Evolutionary conservation across 257 asterid genomes (phyloP).

Genomic region (Vinca minor): DNA sequence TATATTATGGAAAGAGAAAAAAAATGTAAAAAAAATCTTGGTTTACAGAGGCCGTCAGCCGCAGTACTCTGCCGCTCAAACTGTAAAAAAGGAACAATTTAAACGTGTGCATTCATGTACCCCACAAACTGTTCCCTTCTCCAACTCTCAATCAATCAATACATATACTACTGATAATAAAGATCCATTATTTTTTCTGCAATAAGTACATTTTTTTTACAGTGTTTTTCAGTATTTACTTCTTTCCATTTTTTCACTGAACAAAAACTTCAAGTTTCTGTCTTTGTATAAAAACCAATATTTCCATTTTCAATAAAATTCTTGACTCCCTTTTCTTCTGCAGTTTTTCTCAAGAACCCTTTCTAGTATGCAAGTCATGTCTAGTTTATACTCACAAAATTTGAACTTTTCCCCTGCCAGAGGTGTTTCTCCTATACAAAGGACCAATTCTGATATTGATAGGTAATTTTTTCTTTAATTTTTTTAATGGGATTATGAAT

Average conservation of each 20-base stretch:
- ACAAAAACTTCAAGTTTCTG: slow-evolving; percentile 4
- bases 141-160: too few relatives aligned
- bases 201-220: too few relatives aligned
- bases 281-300: slow-evolving; percentile 2
- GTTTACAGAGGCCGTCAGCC: slow-evolving; percentile 1
- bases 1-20: too few relatives aligned
- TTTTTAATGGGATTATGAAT: neutral
- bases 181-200: too few relatives aligned
- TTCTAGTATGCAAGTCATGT: slow-evolving; percentile 39
- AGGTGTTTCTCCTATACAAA: slow-evolving; percentile 51
- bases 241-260: slow-evolving; percentile 14
- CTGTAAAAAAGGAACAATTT: slow-evolving; percentile 7
- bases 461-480: slow-evolving; percentile 32
- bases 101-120: slow-evolving; percentile 28
- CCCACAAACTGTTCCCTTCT: too few relatives aligned
- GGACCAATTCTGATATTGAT: slow-evolving; percentile 57
- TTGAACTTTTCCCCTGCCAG: slow-evolving; percentile 78
- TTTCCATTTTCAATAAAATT: slow-evolving; percentile 12
- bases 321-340: too few relatives aligned
- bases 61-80: slow-evolving; percentile 1
- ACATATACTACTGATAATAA: too few relatives aligned
- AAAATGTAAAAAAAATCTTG: too few relatives aligned
- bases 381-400: slow-evolving; percentile 56
- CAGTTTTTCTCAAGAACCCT: slow-evolving; percentile 9
- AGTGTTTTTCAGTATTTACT: too few relatives aligned